Evolutionary conservation across 2,329 filamentous ascomycete genomes (phyloP).

Genomic region (Diaporthe caulivora): DNA sequence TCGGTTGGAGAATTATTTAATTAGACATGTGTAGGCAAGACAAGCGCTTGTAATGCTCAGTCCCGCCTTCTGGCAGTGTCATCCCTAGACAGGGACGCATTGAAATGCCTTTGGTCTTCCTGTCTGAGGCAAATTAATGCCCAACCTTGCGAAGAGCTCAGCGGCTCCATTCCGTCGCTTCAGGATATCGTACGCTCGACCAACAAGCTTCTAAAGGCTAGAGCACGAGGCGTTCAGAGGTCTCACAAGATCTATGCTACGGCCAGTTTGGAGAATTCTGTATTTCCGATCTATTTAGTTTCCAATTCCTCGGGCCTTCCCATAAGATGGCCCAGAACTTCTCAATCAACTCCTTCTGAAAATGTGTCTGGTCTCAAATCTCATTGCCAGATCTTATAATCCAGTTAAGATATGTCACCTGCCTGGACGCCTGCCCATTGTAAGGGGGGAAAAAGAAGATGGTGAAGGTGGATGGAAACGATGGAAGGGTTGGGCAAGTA

Average conservation of each 20-base stretch:
- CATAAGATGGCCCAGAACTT: too few relatives aligned
- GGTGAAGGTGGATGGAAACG: too few relatives aligned
- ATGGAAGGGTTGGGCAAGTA: too few relatives aligned
- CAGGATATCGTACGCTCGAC: not conserved
- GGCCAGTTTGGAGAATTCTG: not conserved
- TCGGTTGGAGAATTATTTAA: not conserved
- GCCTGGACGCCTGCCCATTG: too few relatives aligned
- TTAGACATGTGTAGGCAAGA: not conserved
- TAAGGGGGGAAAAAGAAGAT: too few relatives aligned
- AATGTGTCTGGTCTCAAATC: too few relatives aligned
- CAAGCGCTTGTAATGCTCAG: not conserved
- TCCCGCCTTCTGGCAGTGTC: not conserved
- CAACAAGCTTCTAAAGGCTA: not conserved
- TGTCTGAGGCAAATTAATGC: not conserved
- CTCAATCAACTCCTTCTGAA: too few relatives aligned
- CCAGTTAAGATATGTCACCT: too few relatives aligned
- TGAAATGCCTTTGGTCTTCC: not conserved
- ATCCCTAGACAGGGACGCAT: not conserved
- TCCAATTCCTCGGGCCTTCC: not conserved
- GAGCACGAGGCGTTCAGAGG: not conserved
- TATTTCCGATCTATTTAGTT: not conserved
- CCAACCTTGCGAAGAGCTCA: not conserved
- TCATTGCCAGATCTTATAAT: too few relatives aligned
- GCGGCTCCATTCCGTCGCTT: not conserved
- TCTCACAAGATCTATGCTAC: not conserved